A percentile compares a stretch with the other conserved stretches of the same genome.
These are phyloP conservation scores for Huntiella omanensis DNA, from an alignment of 2,329 filamentous ascomycete genomes.

Conservation along the genomic window DNA sequence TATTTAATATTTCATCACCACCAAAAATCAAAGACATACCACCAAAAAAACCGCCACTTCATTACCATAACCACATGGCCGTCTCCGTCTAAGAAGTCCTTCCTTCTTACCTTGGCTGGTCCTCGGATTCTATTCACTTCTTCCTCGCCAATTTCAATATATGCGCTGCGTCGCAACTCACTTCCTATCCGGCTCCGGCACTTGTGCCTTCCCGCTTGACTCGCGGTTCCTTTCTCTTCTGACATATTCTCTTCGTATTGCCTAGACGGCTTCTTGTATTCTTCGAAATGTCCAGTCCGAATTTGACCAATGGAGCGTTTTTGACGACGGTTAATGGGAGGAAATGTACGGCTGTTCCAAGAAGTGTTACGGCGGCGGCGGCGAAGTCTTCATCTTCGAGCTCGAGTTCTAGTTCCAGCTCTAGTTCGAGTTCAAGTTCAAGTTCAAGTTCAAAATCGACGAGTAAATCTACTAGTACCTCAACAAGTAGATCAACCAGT, in stretches of 20 bases:
- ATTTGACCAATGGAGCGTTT: slow-evolving; percentile 27
- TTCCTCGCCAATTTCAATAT: neutral
- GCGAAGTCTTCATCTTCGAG: slow-evolving; percentile 10
- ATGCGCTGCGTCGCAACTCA: neutral
- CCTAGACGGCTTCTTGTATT: neutral
- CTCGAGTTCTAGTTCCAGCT: slow-evolving; percentile 9
- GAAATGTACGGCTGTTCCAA: slow-evolving; percentile 35
- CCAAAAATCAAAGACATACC: too few relatives aligned
- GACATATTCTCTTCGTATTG: neutral
- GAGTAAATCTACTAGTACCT: neutral
- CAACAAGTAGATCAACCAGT: neutral
- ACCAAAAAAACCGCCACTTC: too few relatives aligned
- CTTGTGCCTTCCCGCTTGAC: neutral
- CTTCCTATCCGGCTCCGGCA: neutral
- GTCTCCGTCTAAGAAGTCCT: neutral
- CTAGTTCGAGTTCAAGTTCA: neutral
- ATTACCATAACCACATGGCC: too few relatives aligned
- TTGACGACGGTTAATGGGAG: slow-evolving; percentile 30
- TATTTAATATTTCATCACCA: too few relatives aligned
- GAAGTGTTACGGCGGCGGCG: slow-evolving; percentile 14
- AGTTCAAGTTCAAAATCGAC: slow-evolving; percentile 1
- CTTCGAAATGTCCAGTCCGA: slow-evolving; percentile 24
- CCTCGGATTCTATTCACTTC: slow-evolving; percentile 9
- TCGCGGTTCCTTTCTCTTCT: neutral
- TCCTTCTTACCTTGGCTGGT: slow-evolving; percentile 7